Evolutionary conservation across 129 eudicot genomes (phyloP).

Genomic region (Silybum marianum): DNA sequence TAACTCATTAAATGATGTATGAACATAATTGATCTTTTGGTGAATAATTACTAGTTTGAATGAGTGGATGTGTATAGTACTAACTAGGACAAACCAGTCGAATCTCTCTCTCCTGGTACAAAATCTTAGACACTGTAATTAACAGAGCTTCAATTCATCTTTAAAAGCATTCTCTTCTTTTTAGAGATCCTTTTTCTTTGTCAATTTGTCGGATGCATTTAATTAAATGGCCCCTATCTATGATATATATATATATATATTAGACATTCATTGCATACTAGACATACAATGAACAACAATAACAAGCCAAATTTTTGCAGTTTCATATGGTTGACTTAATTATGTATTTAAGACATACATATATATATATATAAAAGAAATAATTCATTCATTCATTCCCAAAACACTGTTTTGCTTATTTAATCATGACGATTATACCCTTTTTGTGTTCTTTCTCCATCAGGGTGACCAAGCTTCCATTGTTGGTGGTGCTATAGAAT

Average conservation of each 20-base stretch:
- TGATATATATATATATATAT: too few species aligned
- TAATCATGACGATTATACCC: conserved; percentile 23
- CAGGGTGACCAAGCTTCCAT: conserved; percentile 98
- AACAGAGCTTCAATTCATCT: conserved; percentile 28
- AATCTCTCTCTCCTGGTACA: conserved; percentile 37
- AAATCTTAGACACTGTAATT: conserved; percentile 36
- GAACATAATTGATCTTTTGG: too few species aligned
- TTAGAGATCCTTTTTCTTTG: conserved; percentile 41
- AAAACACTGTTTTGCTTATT: neutral
- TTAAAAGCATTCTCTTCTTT: conserved; percentile 39
- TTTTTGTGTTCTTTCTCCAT: conserved; percentile 10
- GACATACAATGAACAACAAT: conserved; percentile 25
- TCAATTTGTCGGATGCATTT: conserved; percentile 48
- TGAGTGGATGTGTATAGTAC: too few species aligned
- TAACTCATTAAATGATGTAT: too few species aligned
- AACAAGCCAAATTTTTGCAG: conserved; percentile 38
- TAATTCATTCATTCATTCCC: neutral
- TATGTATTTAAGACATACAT: too few species aligned
- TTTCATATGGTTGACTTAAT: conserved; percentile 39
- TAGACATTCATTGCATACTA: neutral
- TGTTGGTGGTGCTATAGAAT: conserved; percentile 96
- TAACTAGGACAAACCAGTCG: conserved; percentile 11
- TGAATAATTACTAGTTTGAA: neutral
- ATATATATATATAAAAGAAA: neutral
- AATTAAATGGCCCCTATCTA: conserved; percentile 1